Evolutionary conservation across 2,329 filamentous ascomycete genomes (phyloP).

Genomic region (Zalaria obscura): DNA sequence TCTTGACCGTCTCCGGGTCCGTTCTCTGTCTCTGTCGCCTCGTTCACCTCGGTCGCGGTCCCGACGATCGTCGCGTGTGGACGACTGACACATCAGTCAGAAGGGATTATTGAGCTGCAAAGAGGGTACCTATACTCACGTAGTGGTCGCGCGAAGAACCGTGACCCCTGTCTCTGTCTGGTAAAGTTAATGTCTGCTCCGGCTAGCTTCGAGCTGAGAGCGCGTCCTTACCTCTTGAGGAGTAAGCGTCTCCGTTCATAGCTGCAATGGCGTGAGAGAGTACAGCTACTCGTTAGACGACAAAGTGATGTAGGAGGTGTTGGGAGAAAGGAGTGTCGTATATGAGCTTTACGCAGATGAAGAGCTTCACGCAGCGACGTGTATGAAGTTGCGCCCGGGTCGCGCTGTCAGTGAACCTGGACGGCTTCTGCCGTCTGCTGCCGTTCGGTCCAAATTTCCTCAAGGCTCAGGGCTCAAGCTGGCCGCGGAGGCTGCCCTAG

Average conservation of each 20-base stretch:
- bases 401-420: no score
- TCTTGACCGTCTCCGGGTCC: conserved; percentile 62
- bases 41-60: conserved; percentile 30
- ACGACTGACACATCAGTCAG: conserved; percentile 19
- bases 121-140: conserved; percentile 18
- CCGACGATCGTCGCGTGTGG: conserved; percentile 25
- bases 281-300: no score
- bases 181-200: conserved; percentile 18
- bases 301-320: neutral
- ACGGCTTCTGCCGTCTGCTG: no score
- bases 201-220: conserved; percentile 19
- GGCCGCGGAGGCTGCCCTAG: no score
- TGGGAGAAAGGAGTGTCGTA: neutral
- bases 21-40: conserved; percentile 27
- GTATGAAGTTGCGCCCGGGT: no score
- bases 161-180: conserved; percentile 20
- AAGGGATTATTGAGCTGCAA: conserved; percentile 8
- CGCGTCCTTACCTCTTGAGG: conserved; percentile 50
- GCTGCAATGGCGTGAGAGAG: conserved; percentile 14
- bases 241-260: conserved; percentile 81
- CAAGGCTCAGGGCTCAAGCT: no score
- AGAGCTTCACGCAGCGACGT: no score
- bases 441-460: no score
- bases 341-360: no score
- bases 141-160: conserved; percentile 21